phyloP scores from a whole-genome alignment of 1,284 basidiomycete genomes.

The Naganishia cerealis region DNA sequence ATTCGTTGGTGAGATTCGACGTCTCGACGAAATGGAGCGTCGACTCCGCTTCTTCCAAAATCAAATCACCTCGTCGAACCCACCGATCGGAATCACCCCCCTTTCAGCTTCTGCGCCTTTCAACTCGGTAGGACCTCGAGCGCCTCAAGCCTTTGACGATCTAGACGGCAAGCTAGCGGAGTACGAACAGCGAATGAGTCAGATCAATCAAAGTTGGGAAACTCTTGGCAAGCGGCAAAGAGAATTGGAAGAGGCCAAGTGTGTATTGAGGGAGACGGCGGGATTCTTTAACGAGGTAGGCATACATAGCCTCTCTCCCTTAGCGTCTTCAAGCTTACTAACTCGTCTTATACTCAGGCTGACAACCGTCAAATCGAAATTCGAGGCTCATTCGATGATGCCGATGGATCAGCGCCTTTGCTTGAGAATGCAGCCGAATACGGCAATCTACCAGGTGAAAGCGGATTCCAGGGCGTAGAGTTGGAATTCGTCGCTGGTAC shows the following conservation, averaged over 20 bases:
- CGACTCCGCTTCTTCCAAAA: conserved; percentile 84
- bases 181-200: conserved; percentile 78
- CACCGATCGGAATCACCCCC: conserved; percentile 72
- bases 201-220: conserved; percentile 95
- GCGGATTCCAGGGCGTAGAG: conserved; percentile 63
- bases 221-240: conserved; percentile 79
- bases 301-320: conserved; percentile 30
- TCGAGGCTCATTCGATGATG: conserved; percentile 84
- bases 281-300: conserved; percentile 88
- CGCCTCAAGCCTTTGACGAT: conserved; percentile 90
- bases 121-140: conserved; percentile 80
- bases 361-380: conserved; percentile 76
- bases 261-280: conserved; percentile 92
- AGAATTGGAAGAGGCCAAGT: conserved; percentile 86
- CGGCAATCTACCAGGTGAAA: conserved; percentile 59
- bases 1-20: conserved; percentile 91
- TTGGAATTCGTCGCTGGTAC: conserved; percentile 96
- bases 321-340: neutral
- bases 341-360: conserved; percentile 59
- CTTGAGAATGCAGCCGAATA: conserved; percentile 80
- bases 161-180: conserved; percentile 83
- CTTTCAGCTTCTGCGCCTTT: conserved; percentile 78
- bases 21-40: conserved; percentile 92
- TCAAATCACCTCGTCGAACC: conserved; percentile 76
- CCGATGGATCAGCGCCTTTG: conserved; percentile 75